phyloP scores from a whole-genome alignment of 306 rosid genomes.

The Vigna trinervia region DNA sequence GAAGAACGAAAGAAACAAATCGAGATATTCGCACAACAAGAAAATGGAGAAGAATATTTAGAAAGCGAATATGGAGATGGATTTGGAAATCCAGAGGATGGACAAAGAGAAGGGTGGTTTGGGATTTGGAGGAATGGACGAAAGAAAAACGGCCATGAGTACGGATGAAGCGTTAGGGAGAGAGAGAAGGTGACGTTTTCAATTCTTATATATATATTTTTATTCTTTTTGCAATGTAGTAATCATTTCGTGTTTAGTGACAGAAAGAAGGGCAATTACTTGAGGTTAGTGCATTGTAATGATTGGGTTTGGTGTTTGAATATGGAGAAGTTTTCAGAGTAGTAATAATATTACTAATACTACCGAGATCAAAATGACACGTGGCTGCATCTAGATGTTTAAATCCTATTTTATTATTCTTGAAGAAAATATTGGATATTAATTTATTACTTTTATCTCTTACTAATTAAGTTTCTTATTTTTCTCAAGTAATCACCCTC shows the following conservation, averaged over 20 bases:
- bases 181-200: neutral
- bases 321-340: neutral
- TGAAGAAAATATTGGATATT: too few relatives aligned
- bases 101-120: constrained; percentile 45
- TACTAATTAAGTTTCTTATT: neutral
- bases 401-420: too few relatives aligned
- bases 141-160: constrained; percentile 61
- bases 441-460: too few relatives aligned
- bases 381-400: constrained; percentile 23
- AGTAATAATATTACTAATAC: too few relatives aligned
- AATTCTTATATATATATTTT: neutral
- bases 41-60: neutral
- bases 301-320: constrained; percentile 36
- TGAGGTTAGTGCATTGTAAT: neutral
- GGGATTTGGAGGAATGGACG: constrained; percentile 51
- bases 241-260: neutral
- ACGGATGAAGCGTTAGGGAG: constrained; percentile 11
- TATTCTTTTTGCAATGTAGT: neutral
- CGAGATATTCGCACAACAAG: neutral
- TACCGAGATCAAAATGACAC: neutral
- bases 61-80: neutral
- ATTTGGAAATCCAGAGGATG: constrained; percentile 14
- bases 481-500: neutral
- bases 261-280: neutral
- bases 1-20: neutral